Base-by-base conservation (phyloP, 2,329 filamentous ascomycete genomes). In the Penicillium sp. region DNA sequence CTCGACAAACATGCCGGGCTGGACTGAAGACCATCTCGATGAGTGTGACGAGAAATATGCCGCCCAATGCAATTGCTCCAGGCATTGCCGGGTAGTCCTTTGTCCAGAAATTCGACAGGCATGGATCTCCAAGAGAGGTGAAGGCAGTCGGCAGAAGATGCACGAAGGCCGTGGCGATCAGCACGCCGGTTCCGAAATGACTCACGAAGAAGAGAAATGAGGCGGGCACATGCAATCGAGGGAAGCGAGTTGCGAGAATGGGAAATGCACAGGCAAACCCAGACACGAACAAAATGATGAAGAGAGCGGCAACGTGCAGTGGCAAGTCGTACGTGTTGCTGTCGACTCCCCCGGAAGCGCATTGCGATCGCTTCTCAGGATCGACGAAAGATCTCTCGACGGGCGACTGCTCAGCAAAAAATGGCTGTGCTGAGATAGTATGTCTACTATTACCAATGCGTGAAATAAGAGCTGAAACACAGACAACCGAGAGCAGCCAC, bases 121-220 rank as follows among this genome's bases (percentile, higher is more conserved):
- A 89, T 36, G 86, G 86, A 62, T 67, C 51, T 7, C 78, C 78
- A 9, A 68, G 50, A 1, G 63, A 61, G 10, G 57, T 61, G 33
- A 89, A 89, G 1, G 87, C 86, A 21, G 83, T 89, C 47, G 84
- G 86, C 3, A 88, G 80, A 10, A 88, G 78, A 73, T 93, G 89
- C 21, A 93, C 89, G 65, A 94, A 94, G 49, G 90, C 89, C 1
- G 90, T 94, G 9, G 90, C 89, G 55, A 94, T 87, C n/a, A 94
- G 78, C 17, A 94, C 90, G 52, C 90, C 90, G 1, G 90, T 94
- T 65, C 90, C 88, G 59, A 90, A 88, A 73, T 91, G 88, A 58
- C 88, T 84, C 63, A 84, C 86, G 56, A 65, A 64, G 21, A 68
- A 67, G 5, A 67, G 55, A 20, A 62, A 64, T 2, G 59, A 56